Base-by-base conservation (phyloP, 331 rosid genomes). In the Quercus phellos region DNA sequence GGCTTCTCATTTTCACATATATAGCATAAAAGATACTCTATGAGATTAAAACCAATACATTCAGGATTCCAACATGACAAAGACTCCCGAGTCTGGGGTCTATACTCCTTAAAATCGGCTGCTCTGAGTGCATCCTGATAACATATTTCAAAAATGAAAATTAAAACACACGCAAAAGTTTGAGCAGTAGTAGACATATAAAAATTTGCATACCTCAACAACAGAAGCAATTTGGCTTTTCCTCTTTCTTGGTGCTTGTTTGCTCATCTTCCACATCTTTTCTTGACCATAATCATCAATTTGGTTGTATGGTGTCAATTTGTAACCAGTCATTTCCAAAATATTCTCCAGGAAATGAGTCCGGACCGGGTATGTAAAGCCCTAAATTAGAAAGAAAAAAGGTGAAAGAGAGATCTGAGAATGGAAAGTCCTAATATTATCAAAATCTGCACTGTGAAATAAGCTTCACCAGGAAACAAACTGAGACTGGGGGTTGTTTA, bases 221-320 rank as follows among this genome's bases (percentile, higher is more conserved):
- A 86, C 79, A 6, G 91, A 91, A 82, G 93, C 93, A 84, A 95
- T 95, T 84, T 91, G 97, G 85, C 98, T 93, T 86, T 95, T 95
- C 88, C 98, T 91, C 87, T 91, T 95, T 90, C 97, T 86, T 63
- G 97, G 99, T 43, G 93, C 90, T 77, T 90, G 98, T 79, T 91
- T 95, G 88, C 87, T 87, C 92, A 85, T 80, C 87, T 95, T 95
- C 99, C 99, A 95, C 76, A 75, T 55, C 92, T 85, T 93, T 61
- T 93, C 98, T 87, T 91, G 99, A 74, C 98, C 99, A 83, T 91
- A 93, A 85, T 95, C 98, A 81, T 91, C 99, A 77, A 89, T 88
- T 89, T 95, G 99, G 88, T 95, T 95, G 81, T 84, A 80, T 55
- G 88, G 88, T 50, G 94, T 93, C 82, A 95, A 88, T 78, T 46